Base-by-base conservation (phyloP, 768 basidiomycete genomes). In the Hericium alpestre region DNA sequence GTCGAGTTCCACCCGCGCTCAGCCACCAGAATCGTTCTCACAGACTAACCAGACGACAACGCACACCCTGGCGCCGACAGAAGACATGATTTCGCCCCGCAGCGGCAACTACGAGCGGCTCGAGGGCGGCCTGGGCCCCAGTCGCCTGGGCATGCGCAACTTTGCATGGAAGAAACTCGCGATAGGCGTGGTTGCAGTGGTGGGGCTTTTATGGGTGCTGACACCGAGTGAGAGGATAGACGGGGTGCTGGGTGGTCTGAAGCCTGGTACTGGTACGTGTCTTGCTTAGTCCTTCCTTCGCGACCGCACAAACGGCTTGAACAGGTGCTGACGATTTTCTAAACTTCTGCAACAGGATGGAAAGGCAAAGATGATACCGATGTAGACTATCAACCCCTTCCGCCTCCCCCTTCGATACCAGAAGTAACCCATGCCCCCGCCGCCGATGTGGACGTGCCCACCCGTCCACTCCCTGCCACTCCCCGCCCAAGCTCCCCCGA, bases 131-230 rank as follows among this genome's bases (percentile, higher is more conserved):
- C 73, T 80, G 69, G 82, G 83, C 4, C 78, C 80, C 1, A 67
- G 69, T 43, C 69, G 77, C 20, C 53, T 46, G 9, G 60, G 55
- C 20, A 49, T 63, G 41, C 58, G 66, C 52, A 72, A 59, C 61
- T 66, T 75, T 47, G 68, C 67, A 18, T 89, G 87, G 87, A 87
- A 81, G 68, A 86, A 80, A 71, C 77, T 87, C 56, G 80, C 77
- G 3, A 66, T 87, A 7, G 84, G 74, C 3, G 83, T 81, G 53
- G 75, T 67, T 1, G 67, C 80, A 1, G 66, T 87, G 48, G 71
- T 88, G 57, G 75, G 71, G 9, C 65, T 87, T 47, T 79, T 90
- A 25, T 90, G 81, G 76, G 71, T 88, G 56, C 80, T 87, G 67
- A 80, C 81, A 8, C 86, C 87, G 7, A 61, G 78, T 48, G 66